phyloP scores from a whole-genome alignment of 2,329 filamentous ascomycete genomes.

The Fusarium domesticum region DNA sequence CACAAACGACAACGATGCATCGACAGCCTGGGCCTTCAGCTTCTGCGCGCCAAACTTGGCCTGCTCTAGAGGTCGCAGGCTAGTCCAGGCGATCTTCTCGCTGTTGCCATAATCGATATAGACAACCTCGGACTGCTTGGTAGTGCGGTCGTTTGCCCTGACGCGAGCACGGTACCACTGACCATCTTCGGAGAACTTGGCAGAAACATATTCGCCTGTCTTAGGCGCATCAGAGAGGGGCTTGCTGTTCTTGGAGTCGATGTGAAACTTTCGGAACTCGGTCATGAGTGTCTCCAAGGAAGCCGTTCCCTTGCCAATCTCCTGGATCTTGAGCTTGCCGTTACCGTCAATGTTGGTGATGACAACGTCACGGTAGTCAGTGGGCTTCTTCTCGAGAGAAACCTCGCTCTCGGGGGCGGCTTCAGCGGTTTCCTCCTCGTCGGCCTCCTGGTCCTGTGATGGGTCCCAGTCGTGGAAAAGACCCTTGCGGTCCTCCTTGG shows the following conservation, averaged over 20 bases:
- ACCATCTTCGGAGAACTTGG: constrained; percentile 83
- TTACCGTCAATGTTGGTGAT: constrained; percentile 85
- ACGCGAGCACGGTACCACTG: constrained; percentile 94
- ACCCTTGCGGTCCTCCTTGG: constrained; percentile 84
- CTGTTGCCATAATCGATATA: constrained; percentile 98
- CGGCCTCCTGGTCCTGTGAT: constrained; percentile 69
- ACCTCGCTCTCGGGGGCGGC: constrained; percentile 47
- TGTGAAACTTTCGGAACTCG: constrained; percentile 86
- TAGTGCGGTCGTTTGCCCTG: constrained; percentile 86
- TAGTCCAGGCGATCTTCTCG: constrained; percentile 81
- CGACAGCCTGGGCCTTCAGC: constrained; percentile 81
- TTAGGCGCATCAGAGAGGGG: constrained; percentile 75
- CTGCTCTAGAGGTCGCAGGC: constrained; percentile 76
- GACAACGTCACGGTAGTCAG: constrained; percentile 89
- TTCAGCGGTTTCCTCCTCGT: constrained; percentile 52
- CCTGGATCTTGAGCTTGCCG: constrained; percentile 84
- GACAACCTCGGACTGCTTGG: constrained; percentile 83
- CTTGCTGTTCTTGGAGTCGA: constrained; percentile 76
- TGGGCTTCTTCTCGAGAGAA: constrained; percentile 61
- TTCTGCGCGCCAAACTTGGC: constrained; percentile 76
- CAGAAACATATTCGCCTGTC: constrained; percentile 85
- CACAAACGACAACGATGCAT: constrained; percentile 82
- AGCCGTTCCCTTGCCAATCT: constrained; percentile 81
- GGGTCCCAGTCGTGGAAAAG: constrained; percentile 96
- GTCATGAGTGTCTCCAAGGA: constrained; percentile 85